Percentiles rank a stretch among this genome's conserved stretches.
These are phyloP conservation scores for Nemophila menziesii DNA, from an alignment of 257 asterid species.

Conservation along the genomic window DNA sequence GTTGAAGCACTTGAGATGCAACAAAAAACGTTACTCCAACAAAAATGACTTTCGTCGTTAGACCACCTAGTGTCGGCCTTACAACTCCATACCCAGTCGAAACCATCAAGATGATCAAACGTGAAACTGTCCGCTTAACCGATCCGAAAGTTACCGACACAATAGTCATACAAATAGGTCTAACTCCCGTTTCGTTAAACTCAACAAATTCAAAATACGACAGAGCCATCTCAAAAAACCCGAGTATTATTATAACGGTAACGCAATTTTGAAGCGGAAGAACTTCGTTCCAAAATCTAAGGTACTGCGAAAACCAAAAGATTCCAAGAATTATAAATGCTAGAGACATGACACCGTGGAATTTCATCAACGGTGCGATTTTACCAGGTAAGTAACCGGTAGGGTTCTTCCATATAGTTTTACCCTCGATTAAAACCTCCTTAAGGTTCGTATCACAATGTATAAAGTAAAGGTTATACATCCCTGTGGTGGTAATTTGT, in stretches of 20 bases:
- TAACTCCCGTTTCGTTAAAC: slow-evolving; percentile 73
- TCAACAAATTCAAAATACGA: slow-evolving; percentile 95
- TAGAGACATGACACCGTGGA: slow-evolving; percentile 80
- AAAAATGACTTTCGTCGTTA: slow-evolving; percentile 71
- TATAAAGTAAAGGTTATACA: slow-evolving; percentile 86
- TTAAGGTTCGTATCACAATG: slow-evolving; percentile 78
- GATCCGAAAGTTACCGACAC: slow-evolving; percentile 95
- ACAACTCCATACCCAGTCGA: slow-evolving; percentile 98
- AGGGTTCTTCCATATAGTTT: slow-evolving; percentile 92
- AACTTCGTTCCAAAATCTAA: slow-evolving; percentile 87
- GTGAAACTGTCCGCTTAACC: slow-evolving; percentile 77
- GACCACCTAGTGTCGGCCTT: slow-evolving; percentile 92
- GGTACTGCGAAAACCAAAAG: slow-evolving; percentile 92
- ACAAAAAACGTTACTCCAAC: slow-evolving; percentile 86
- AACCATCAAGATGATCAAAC: slow-evolving; percentile 66
- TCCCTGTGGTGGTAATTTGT: slow-evolving; percentile 75
- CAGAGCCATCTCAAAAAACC: slow-evolving; percentile 85
- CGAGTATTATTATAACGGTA: slow-evolving; percentile 75
- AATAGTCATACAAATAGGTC: slow-evolving; percentile 79
- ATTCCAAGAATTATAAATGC: slow-evolving; percentile 72
- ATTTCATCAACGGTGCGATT: slow-evolving; percentile 93
- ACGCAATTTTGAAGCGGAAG: slow-evolving; percentile 80
- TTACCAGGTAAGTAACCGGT: slow-evolving; percentile 92
- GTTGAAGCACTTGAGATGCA: slow-evolving; percentile 79
- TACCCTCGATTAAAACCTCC: slow-evolving; percentile 59